Conservation (phyloP, 1,284 basidiomycete genomes). For the Amylostereum areolatum region DNA sequence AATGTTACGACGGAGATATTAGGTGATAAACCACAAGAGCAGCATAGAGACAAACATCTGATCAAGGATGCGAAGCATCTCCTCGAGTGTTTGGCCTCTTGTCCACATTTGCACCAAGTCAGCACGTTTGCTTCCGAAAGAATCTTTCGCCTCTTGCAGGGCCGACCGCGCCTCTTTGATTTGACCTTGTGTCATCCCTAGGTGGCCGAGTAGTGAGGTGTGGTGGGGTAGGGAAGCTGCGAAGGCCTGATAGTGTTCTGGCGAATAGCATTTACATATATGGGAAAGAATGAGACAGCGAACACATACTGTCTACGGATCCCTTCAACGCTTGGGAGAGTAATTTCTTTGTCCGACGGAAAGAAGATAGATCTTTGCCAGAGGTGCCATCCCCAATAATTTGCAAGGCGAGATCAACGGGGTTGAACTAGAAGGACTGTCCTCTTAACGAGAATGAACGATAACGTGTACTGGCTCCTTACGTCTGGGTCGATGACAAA, state of each 20-base stretch:
- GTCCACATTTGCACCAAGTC: conserved; percentile 86
- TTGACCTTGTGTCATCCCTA: conserved; percentile 68
- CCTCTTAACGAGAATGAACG: conserved; percentile 1
- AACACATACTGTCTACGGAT: conserved; percentile 73
- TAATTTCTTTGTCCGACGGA: conserved; percentile 68
- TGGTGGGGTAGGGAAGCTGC: conserved; percentile 88
- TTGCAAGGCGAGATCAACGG: conserved; percentile 84
- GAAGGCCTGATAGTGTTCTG: conserved; percentile 88
- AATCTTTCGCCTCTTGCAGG: conserved; percentile 77
- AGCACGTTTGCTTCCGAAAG: conserved; percentile 70
- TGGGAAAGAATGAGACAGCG: background rate
- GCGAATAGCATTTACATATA: conserved; percentile 6
- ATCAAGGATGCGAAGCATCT: conserved; percentile 87
- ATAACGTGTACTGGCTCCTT: conserved; percentile 22
- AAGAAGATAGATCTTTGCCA: conserved; percentile 70
- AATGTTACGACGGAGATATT: conserved; percentile 7
- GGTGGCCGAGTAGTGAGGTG: conserved; percentile 64
- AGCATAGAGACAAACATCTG: conserved; percentile 64
- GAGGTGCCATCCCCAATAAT: conserved; percentile 70
- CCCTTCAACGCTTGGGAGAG: conserved; percentile 75
- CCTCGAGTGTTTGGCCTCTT: conserved; percentile 77
- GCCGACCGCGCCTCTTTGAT: conserved; percentile 65
- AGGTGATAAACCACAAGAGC: conserved; percentile 6
- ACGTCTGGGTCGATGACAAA: conserved; percentile 83
- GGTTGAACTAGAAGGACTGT: conserved; percentile 66